These are phyloP conservation scores for Cenchrus americanus DNA, from an alignment of 176 grass and related monocot genomes.

Conservation along the genomic window DNA sequence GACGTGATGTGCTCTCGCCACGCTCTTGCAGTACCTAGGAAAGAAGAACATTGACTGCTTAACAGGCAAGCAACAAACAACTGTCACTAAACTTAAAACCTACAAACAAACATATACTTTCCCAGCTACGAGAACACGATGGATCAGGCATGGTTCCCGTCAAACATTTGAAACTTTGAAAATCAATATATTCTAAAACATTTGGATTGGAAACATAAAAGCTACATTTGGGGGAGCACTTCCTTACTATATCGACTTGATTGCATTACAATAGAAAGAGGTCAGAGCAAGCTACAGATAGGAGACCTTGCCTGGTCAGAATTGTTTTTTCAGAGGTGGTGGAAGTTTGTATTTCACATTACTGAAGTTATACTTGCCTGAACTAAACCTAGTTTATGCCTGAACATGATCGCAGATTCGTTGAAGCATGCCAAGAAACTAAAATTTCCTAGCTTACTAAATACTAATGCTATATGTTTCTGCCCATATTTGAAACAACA, in stretches of 20 bases:
- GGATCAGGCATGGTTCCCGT: neutral
- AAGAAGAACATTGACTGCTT: conserved; percentile 34
- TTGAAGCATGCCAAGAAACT: conserved; percentile 9
- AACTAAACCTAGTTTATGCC: conserved; percentile 5
- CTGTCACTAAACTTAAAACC: neutral
- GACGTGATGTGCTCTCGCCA: conserved; percentile 94
- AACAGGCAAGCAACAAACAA: conserved; percentile 27
- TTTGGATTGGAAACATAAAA: neutral
- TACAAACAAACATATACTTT: conserved; percentile 14
- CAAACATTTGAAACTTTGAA: neutral
- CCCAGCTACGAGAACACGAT: neutral
- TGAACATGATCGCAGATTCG: neutral
- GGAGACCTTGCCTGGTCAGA: neutral
- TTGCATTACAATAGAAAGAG: neutral
- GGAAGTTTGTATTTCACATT: conserved; percentile 7
- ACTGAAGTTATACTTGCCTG: neutral
- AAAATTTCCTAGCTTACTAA: neutral
- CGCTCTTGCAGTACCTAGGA: conserved; percentile 91
- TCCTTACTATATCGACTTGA: conserved; percentile 2
- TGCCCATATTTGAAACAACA: conserved; percentile 25
- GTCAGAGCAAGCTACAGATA: neutral
- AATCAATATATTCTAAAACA: neutral
- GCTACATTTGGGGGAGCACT: neutral
- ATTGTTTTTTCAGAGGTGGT: neutral
- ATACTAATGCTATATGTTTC: conserved; percentile 15